These are phyloP conservation scores for Plectosphaerella sp. DNA, from an alignment of 2,329 filamentous ascomycete genomes.

Conservation along the genomic window DNA sequence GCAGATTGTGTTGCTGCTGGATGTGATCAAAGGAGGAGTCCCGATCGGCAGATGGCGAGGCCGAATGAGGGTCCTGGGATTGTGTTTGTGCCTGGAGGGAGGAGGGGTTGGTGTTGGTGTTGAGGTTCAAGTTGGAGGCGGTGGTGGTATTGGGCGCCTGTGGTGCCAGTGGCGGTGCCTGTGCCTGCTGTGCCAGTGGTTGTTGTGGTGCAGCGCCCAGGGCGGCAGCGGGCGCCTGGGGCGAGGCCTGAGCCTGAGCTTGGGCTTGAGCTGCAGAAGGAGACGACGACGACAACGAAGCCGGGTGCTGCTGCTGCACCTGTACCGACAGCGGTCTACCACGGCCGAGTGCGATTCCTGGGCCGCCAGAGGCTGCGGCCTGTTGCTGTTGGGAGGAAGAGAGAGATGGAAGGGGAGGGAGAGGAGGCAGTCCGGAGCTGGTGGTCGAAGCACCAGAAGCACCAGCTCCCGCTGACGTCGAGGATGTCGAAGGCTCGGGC, in stretches of 20 bases:
- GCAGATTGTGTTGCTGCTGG: conserved; percentile 20
- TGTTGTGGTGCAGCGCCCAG: conserved; percentile 11
- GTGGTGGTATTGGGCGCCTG: neutral
- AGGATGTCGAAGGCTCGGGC: conserved; percentile 11
- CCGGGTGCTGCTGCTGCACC: too few relatives aligned
- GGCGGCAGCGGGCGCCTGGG: conserved; percentile 11
- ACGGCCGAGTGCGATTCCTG: too few relatives aligned
- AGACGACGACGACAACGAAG: too few relatives aligned
- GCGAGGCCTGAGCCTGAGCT: conserved; percentile 7
- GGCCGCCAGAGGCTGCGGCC: too few relatives aligned
- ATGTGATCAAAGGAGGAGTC: conserved; percentile 39
- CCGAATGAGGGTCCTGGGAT: conserved; percentile 30
- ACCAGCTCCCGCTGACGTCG: conserved; percentile 5
- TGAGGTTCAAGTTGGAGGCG: conserved; percentile 12
- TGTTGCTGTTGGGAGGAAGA: neutral
- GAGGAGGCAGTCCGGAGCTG: conserved; percentile 9
- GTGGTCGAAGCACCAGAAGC: conserved; percentile 8
- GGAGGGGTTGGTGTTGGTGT: conserved; percentile 14
- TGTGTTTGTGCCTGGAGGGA: neutral
- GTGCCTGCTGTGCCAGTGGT: conserved; percentile 6
- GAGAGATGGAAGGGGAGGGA: conserved; percentile 1
- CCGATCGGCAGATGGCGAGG: conserved; percentile 39
- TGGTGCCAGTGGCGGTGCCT: conserved; percentile 4
- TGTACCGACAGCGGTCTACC: too few relatives aligned
- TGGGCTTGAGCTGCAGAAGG: neutral